Evolutionary conservation across 2,329 filamentous ascomycete species (phyloP).

Genomic region (Aspergillus melleus): DNA sequence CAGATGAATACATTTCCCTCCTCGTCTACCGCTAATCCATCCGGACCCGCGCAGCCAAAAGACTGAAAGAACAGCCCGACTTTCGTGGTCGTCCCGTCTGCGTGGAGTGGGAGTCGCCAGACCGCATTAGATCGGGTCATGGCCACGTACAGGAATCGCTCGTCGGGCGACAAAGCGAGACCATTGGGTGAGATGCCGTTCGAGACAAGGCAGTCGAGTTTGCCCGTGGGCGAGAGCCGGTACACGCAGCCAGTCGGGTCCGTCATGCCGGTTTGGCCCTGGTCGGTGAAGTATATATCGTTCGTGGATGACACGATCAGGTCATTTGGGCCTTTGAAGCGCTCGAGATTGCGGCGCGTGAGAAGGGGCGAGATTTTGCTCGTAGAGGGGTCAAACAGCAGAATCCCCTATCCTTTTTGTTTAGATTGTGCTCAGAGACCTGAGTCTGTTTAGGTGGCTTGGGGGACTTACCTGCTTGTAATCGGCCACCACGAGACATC

Average conservation of each 20-base stretch:
- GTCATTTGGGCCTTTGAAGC: conserved; percentile 48
- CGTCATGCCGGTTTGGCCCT: conserved; percentile 47
- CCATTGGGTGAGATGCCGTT: conserved; percentile 45
- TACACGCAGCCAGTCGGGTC: conserved; percentile 46
- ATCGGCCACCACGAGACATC: conserved; percentile 40
- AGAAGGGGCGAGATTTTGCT: conserved; percentile 31
- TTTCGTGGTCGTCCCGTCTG: conserved; percentile 42
- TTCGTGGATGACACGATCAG: conserved; percentile 39
- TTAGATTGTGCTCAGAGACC: background rate
- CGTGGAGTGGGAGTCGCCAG: conserved; percentile 42
- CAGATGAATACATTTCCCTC: conserved; percentile 41
- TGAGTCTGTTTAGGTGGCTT: background rate
- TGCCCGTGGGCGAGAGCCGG: conserved; percentile 35
- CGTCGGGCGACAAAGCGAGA: conserved; percentile 40
- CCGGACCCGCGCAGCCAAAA: conserved; percentile 44
- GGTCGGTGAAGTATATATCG: conserved; percentile 48
- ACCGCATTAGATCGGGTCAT: conserved; percentile 40
- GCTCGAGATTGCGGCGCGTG: conserved; percentile 38
- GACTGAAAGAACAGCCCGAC: conserved; percentile 43
- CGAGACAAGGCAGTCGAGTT: conserved; percentile 38
- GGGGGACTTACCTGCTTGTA: conserved; percentile 40
- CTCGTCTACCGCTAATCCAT: conserved; percentile 42
- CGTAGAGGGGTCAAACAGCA: conserved; percentile 35
- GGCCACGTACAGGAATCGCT: conserved; percentile 43
- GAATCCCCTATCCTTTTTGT: conserved; percentile 33